phyloP scores from a whole-genome alignment of 2,329 filamentous ascomycete species.

The Diplocarpon mali region DNA sequence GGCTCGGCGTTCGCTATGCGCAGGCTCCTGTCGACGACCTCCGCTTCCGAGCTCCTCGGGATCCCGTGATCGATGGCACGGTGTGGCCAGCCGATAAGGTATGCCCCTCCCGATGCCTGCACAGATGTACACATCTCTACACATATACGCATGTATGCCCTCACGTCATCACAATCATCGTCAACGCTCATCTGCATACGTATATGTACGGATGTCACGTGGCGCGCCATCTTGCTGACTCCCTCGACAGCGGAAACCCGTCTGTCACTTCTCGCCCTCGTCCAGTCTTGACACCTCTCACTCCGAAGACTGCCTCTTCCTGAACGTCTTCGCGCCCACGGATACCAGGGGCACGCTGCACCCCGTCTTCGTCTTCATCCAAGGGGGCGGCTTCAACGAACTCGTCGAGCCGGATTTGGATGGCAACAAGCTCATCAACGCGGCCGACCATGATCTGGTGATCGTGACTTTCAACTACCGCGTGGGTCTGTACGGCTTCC shows the following conservation, averaged over 20 bases:
- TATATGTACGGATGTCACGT: too few species aligned
- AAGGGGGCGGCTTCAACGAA: slow-evolving; percentile 50
- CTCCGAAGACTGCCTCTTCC: slow-evolving; percentile 59
- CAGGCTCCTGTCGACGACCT: slow-evolving; percentile 54
- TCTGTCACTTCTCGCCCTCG: slow-evolving; percentile 22
- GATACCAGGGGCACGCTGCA: slow-evolving; percentile 31
- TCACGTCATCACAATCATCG: too few species aligned
- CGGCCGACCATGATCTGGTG: slow-evolving; percentile 48
- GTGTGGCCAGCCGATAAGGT: slow-evolving; percentile 22
- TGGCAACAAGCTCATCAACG: slow-evolving; percentile 47
- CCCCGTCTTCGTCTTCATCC: slow-evolving; percentile 50
- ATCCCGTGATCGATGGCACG: slow-evolving; percentile 35
- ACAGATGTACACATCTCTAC: neutral
- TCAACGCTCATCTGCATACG: neutral
- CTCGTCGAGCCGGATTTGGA: slow-evolving; percentile 43
- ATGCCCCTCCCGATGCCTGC: too few species aligned
- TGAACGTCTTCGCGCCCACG: slow-evolving; percentile 52
- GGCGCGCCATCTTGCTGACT: neutral
- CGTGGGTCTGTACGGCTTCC: slow-evolving; percentile 63
- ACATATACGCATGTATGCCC: too few species aligned
- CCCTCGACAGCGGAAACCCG: slow-evolving; percentile 16
- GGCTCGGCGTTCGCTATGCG: slow-evolving; percentile 67
- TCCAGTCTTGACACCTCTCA: slow-evolving; percentile 23
- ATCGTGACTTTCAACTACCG: slow-evolving; percentile 69
- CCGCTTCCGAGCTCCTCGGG: slow-evolving; percentile 56